Evolutionary conservation across 306 rosid genomes (phyloP), one percentile per base, ranked within the genome.

Genomic region (Begonia fuchsioides): DNA sequence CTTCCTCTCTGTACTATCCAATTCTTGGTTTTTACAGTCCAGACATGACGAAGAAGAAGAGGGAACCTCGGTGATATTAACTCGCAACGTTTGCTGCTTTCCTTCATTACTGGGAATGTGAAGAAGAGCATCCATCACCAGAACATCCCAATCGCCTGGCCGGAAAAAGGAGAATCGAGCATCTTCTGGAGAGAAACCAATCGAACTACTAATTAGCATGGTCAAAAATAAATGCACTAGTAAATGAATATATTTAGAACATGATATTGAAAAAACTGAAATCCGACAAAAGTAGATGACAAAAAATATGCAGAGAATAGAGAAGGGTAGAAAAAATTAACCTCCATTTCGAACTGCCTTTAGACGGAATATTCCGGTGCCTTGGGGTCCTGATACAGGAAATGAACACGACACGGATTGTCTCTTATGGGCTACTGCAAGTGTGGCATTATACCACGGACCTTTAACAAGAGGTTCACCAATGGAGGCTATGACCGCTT

Each of bases 361-460:
- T 73, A 92, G 64, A 58, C 62, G 92, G 55, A 92, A 55, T 66
- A 79, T 54, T 45, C 98, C 98, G 0, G 75, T 48, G 61, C 94
- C 98, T 63, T 43, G 78, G 10, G 96, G 96, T 20, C 98, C 98
- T 38, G 76, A 63, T 47, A 92, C 77, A 1, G 96, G 96, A 72
- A 92, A 82, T 43, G 95, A 70, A 73, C 96, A 92, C 12, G 98
- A 81, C 38, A 82, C 77, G 47, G 98, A 85, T 10, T 73, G 85
- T 71, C 98, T 72, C 71, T 82, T 70, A 44, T 81, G 87, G 72
- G 96, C 79, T 50, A 92, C 94, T 15, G 96, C 98, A 52, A 90
- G 98, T 48, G 93, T 75, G 49, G 95, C 95, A 67, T 77, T 82
- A 69, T 85, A 90, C 98, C 98, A 90, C 49, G 95, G 79, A 51